These are phyloP conservation scores for Triticum timopheevii DNA, from an alignment of 176 grass and related monocot genomes.

Conservation along the genomic window DNA sequence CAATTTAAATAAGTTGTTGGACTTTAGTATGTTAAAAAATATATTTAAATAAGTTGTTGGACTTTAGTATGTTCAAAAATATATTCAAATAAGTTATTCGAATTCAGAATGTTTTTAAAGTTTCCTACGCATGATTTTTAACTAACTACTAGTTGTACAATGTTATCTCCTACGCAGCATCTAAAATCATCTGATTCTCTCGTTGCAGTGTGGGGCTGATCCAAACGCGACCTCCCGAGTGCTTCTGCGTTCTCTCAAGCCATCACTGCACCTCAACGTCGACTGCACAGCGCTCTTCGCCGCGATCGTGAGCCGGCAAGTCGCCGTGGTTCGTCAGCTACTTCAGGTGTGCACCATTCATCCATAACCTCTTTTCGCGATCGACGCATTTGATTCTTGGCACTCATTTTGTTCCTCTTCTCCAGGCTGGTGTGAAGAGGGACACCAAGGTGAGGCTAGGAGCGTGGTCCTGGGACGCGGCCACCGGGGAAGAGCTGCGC, in stretches of 20 bases:
- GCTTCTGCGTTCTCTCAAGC: slow-evolving; percentile 86
- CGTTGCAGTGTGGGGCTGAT: slow-evolving; percentile 72
- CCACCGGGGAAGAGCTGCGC: slow-evolving; percentile 85
- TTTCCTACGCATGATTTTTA: not conserved
- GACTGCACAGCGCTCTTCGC: slow-evolving; percentile 87
- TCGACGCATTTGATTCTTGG: not conserved
- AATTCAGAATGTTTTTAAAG: not conserved
- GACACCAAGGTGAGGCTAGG: slow-evolving; percentile 78
- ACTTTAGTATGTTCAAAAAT: no score
- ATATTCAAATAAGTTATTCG: no score
- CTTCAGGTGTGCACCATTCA: slow-evolving; percentile 54
- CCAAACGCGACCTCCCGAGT: slow-evolving; percentile 69
- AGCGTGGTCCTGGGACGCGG: slow-evolving; percentile 90
- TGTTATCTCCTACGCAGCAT: not conserved
- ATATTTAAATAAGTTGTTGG: no score
- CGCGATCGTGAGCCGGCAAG: slow-evolving; percentile 83
- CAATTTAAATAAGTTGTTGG: no score
- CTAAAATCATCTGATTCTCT: slow-evolving; percentile 9
- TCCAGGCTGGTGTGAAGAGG: slow-evolving; percentile 64
- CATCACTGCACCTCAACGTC: slow-evolving; percentile 77
- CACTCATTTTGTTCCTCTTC: not conserved
- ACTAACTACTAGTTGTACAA: not conserved
- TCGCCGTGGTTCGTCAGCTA: slow-evolving; percentile 63
- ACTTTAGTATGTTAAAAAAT: no score
- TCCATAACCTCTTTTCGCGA: not conserved